These are phyloP conservation scores for Cladosporium halotolerans DNA, from an alignment of 2,329 filamentous ascomycete species.

Conservation along the genomic window DNA sequence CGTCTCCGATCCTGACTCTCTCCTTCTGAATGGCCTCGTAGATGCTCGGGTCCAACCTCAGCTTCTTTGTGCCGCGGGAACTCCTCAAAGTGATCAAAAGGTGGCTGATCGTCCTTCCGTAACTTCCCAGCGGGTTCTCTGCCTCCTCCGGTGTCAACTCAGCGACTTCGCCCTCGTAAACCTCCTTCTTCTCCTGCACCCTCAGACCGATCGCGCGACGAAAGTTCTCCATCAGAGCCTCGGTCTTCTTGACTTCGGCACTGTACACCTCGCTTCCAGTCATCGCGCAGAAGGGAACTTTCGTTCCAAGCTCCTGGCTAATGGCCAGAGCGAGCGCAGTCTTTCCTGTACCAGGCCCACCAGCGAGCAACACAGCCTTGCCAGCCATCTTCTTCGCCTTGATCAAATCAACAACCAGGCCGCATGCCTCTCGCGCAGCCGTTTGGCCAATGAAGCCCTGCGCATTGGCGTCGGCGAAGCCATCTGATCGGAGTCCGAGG, in stretches of 20 bases:
- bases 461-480: slow-evolving; percentile 70
- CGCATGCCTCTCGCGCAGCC: slow-evolving; percentile 88
- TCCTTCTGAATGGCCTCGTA: slow-evolving; percentile 99
- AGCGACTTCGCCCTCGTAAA: slow-evolving; percentile 97
- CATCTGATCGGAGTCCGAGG: slow-evolving; percentile 78
- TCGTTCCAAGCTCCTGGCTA: slow-evolving; percentile 93
- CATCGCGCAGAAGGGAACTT: slow-evolving; percentile 97
- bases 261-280: slow-evolving; percentile 98
- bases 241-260: slow-evolving; percentile 98
- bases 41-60: slow-evolving; percentile 92
- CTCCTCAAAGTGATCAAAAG: slow-evolving; percentile 92
- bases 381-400: slow-evolving; percentile 97
- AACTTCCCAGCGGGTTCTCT: slow-evolving; percentile 93
- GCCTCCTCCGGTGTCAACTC: slow-evolving; percentile 96
- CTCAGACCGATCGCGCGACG: slow-evolving; percentile 91
- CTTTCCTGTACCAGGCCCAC: slow-evolving; percentile 94
- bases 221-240: slow-evolving; percentile 99
- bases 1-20: slow-evolving; percentile 89
- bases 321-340: slow-evolving; percentile 92
- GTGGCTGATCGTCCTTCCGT: slow-evolving; percentile 95
- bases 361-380: slow-evolving; percentile 84
- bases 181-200: slow-evolving; percentile 97
- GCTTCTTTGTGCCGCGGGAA: slow-evolving; percentile 94
- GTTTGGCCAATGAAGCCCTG: slow-evolving; percentile 87
- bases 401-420: slow-evolving; percentile 92